Evolutionary conservation across 179 eudicot genomes (phyloP).

Genomic region (Vitellaria paradoxa): DNA sequence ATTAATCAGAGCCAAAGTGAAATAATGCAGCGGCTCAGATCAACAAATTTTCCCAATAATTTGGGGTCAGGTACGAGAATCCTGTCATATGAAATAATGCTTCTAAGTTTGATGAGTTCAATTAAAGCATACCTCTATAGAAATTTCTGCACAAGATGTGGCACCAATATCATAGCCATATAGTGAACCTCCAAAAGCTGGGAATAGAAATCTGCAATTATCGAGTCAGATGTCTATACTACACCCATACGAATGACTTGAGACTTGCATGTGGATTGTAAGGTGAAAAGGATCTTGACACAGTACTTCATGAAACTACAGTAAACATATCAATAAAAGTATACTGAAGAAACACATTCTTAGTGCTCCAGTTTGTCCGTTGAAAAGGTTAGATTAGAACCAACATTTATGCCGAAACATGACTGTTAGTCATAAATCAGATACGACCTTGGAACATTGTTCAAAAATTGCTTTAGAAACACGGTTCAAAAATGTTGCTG

Average conservation of each 20-base stretch:
- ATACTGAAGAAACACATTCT: not conserved
- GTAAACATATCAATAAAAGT: not conserved
- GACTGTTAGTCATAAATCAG: not conserved
- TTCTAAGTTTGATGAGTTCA: not conserved
- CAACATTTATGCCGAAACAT: not conserved
- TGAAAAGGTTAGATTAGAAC: not conserved
- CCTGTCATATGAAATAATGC: not conserved
- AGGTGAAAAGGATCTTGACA: not conserved
- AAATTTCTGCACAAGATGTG: slow-evolving; percentile 81
- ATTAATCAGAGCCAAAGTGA: not conserved
- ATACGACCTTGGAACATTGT: not conserved
- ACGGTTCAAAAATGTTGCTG: not conserved
- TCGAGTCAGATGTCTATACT: not conserved
- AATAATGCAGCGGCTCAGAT: not conserved
- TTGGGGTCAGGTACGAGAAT: not conserved
- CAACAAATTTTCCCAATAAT: not conserved
- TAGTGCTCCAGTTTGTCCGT: not conserved
- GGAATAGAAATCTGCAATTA: slow-evolving; percentile 81
- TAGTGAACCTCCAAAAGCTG: slow-evolving; percentile 89
- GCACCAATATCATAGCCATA: slow-evolving; percentile 99
- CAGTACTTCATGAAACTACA: not conserved
- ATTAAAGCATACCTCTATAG: slow-evolving; percentile 40
- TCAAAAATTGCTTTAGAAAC: too few species aligned
- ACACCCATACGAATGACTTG: not conserved
- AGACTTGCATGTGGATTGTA: not conserved